phyloP scores from a whole-genome alignment of 345 rosid genomes.

The Rhizophora mangle region DNA sequence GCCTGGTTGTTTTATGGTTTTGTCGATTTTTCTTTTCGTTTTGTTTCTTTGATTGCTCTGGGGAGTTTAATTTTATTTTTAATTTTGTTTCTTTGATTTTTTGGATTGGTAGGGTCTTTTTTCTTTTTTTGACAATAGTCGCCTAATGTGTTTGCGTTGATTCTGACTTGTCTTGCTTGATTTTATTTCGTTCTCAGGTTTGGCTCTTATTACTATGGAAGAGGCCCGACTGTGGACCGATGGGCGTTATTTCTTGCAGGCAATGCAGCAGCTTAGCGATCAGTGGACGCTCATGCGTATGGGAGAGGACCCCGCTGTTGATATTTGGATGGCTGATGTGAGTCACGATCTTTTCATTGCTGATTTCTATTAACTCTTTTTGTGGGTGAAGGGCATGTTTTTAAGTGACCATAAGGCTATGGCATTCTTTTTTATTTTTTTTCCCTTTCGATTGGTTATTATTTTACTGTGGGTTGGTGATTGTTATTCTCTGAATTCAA shows the following conservation, averaged over 20 bases:
- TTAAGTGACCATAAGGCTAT: not conserved
- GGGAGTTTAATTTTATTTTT: too few relatives aligned
- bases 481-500: not conserved
- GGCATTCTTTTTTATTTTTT: not conserved
- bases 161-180: slow-evolving; percentile 1
- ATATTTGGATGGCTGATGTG: slow-evolving; percentile 81
- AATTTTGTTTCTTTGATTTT: too few relatives aligned
- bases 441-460: not conserved
- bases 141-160: too few relatives aligned
- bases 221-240: slow-evolving; percentile 94
- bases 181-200: slow-evolving; percentile 41
- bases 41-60: not conserved
- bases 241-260: slow-evolving; percentile 92
- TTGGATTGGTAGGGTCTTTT: too few relatives aligned
- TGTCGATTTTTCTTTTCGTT: not conserved
- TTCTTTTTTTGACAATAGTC: too few relatives aligned
- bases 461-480: not conserved
- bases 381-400: not conserved
- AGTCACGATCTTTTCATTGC: slow-evolving; percentile 20
- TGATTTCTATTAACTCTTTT: not conserved
- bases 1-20: too few relatives aligned
- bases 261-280: slow-evolving; percentile 65
- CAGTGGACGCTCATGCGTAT: slow-evolving; percentile 92
- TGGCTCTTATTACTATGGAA: slow-evolving; percentile 67
- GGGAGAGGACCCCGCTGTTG: slow-evolving; percentile 83